Evolutionary conservation across 164 flowering plant genomes (phyloP), one percentile per base, ranked within the genome.

Genomic region (Chimonanthus praecox): DNA sequence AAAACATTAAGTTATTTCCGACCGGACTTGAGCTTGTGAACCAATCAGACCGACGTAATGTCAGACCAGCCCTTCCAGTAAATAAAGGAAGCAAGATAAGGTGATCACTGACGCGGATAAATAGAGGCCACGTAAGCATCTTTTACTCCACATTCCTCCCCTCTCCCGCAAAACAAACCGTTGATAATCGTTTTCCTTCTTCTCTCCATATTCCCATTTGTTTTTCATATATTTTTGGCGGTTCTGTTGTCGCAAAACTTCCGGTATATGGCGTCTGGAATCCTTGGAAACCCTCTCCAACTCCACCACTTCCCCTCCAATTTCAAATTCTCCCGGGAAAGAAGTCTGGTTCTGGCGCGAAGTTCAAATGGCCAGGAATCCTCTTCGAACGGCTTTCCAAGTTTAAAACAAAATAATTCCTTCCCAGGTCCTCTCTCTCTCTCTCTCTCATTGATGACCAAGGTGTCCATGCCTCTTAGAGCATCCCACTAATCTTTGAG

Each of bases 341-440:
- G 54, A 44, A 78, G 20, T 54, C 0, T 75, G 47, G 54, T 86
- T 78, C 82, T 83, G 76, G 87, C 88, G 82, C 87, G 83, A 77
- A 77, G 6, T 71, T 81, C 88, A 71, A 83, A 69, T 70, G 78
- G 67, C 11, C 73, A 67, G 11, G 74, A 73, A n/a, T 64, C 71
- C 73, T 72, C 79, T 74, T 76, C 84, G 68, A 70, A 66, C 47
- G 85, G 79, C 20, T 58, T 67, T 65, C 71, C 80, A 3, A 61
- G 78, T 13, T 49, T 79, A 67, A 74, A 70, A 58, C 65, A 71
- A 43, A 78, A 77, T 1, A 64, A 64, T 21, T 4, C 77, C 21
- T 82, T 84, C 66, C 81, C 83, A 85, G 90, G 90, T 87, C 11
- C 73, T 74, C 74, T 70, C 70, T 77, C 74, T 70, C 72, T 71